Evolutionary conservation across 768 basidiomycete genomes (phyloP).

Genomic region (Phylloporus sp.): DNA sequence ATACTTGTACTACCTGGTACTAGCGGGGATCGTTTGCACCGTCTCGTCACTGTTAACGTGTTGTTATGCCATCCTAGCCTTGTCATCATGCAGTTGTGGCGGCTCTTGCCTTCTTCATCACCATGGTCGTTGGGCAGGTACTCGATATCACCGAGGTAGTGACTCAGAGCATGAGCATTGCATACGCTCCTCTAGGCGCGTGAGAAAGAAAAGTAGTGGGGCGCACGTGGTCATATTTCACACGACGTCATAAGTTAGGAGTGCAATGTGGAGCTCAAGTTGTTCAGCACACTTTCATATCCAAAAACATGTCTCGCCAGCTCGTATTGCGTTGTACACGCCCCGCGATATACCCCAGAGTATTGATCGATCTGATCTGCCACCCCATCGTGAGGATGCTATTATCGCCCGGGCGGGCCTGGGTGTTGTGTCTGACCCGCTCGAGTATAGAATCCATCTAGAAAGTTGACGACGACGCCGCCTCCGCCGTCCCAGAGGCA

Average conservation of each 20-base stretch:
- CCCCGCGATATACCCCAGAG: conserved; percentile 10
- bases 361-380: too few relatives aligned
- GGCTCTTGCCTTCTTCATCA: too few relatives aligned
- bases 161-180: too few relatives aligned
- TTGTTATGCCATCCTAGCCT: too few relatives aligned
- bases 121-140: too few relatives aligned
- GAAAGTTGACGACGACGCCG: conserved; percentile 13
- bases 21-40: too few relatives aligned
- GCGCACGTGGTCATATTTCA: neutral
- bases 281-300: neutral
- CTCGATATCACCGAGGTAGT: too few relatives aligned
- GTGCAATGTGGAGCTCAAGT: neutral
- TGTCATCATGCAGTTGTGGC: too few relatives aligned
- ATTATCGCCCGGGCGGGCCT: neutral
- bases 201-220: too few relatives aligned
- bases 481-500: conserved; percentile 12
- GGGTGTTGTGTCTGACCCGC: neutral
- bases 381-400: conserved; percentile 8
- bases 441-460: conserved; percentile 5
- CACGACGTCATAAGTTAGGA: neutral
- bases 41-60: too few relatives aligned
- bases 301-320: conserved; percentile 13
- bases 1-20: too few relatives aligned
- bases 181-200: too few relatives aligned
- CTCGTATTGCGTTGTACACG: conserved; percentile 7